Evolutionary conservation across 352 stramenopile genomes (phyloP), one percentile per base, ranked within the genome.

Genomic region (Albugo candida): DNA sequence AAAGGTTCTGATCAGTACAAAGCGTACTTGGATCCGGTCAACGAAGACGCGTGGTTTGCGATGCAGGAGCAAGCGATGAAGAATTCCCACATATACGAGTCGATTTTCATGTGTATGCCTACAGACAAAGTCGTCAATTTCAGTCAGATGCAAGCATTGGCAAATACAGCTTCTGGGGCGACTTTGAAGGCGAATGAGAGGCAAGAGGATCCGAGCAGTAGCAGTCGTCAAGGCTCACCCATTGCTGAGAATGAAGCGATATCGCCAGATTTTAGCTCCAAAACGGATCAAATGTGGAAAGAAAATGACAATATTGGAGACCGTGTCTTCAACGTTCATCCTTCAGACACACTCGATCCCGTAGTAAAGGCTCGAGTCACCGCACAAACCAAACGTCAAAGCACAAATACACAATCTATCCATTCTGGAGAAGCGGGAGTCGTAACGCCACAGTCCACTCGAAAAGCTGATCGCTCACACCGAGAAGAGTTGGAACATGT

Each of bases 51-150:
- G 41, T 89, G 77, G 77, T 83, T 84, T 47, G 69, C 74, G 11
- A 81, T 89, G 70, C 73, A 86, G 43, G 74, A 84, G 34, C 77
- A 89, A 16, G 78, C 78, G 35, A 86, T 86, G 75, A 61, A 46
- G 41, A 91, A 91, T 50, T 69, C 67, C 55, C 65, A 84, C 53
- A 77, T 85, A 41, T 91, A 87, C 52, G 72, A 91, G 48, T 78
- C 68, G 0, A 75, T 86, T 18, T 87, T 91, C 50, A 73, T 67
- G 0, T 91, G 78, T 38, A 38, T 86, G 42, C 78, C 78, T 4
- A 82, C 75, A 2, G 74, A 91, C 62, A 78, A 56, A 47, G 66
- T 91, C 24, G 54, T 63, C 14, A 71, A 44, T 18, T 87, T 83
- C 46, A 67, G 64, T 27, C 72, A 91, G 58, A 79, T 91, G 51